Conservation (phyloP, 2,329 filamentous ascomycete species). For the Apiospora hydei region DNA sequence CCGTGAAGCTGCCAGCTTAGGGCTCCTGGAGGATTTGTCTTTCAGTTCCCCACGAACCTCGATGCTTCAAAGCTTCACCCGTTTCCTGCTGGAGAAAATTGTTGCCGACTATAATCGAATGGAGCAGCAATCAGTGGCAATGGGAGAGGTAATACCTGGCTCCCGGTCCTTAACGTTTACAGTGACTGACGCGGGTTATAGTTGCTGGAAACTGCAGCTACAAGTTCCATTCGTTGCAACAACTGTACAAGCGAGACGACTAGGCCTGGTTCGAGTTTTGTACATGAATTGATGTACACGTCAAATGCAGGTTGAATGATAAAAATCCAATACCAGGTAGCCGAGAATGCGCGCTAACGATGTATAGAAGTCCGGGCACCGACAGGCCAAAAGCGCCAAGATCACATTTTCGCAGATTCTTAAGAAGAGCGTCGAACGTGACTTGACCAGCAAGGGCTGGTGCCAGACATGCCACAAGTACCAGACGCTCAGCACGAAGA, state of each 20-base stretch:
- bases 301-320: constrained; percentile 37
- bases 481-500: constrained; percentile 84
- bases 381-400: constrained; percentile 59
- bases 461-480: constrained; percentile 91
- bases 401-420: constrained; percentile 87
- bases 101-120: constrained; percentile 77
- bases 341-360: constrained; percentile 31
- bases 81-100: constrained; percentile 86
- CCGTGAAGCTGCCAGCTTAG: constrained; percentile 69
- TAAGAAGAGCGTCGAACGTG: constrained; percentile 90
- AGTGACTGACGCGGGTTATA: constrained; percentile 39
- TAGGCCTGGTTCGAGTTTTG: constrained; percentile 78
- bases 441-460: constrained; percentile 90
- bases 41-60: constrained; percentile 75
- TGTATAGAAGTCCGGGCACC: constrained; percentile 53
- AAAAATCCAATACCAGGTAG: neutral
- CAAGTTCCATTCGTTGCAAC: constrained; percentile 80
- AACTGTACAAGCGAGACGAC: constrained; percentile 88
- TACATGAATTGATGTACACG: constrained; percentile 84
- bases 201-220: constrained; percentile 73
- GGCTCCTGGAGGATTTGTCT: constrained; percentile 84
- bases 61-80: constrained; percentile 85
- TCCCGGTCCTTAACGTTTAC: constrained; percentile 21
- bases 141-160: constrained; percentile 70
- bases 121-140: constrained; percentile 63